Conservation (phyloP, 352 stramenopile species). For the Achlya hypogyna region DNA sequence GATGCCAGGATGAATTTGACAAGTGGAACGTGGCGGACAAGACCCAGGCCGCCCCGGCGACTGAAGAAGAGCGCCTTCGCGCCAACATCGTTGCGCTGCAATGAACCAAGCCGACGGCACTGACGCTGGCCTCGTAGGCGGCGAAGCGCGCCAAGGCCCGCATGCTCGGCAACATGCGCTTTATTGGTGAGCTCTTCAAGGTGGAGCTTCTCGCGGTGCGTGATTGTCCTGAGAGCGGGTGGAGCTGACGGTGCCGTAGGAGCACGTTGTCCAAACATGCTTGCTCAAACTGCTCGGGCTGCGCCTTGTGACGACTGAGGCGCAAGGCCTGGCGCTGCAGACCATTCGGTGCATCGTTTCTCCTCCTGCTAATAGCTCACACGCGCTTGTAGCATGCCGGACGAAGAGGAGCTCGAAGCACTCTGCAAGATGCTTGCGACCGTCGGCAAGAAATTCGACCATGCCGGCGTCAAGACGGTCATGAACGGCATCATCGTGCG, state of each 20-base stretch:
- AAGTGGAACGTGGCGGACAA: slow-evolving; percentile 28
- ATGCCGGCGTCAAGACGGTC: slow-evolving; percentile 55
- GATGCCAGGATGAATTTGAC: slow-evolving; percentile 77
- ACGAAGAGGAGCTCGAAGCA: slow-evolving; percentile 77
- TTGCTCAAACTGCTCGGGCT: slow-evolving; percentile 75
- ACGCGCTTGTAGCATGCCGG: slow-evolving; percentile 30
- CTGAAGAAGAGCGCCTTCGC: slow-evolving; percentile 33
- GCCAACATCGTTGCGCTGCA: background rate
- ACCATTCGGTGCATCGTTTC: slow-evolving; percentile 32
- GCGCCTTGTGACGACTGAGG: slow-evolving; percentile 41
- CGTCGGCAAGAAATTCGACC: slow-evolving; percentile 80
- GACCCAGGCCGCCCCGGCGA: background rate
- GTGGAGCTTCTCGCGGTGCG: slow-evolving; percentile 70
- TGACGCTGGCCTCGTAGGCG: slow-evolving; percentile 21
- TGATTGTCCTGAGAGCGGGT: background rate
- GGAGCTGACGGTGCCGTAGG: slow-evolving; percentile 22
- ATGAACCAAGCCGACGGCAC: too few relatives aligned
- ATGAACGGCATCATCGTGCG: slow-evolving; percentile 84
- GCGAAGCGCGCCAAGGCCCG: slow-evolving; percentile 54
- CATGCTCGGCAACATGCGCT: slow-evolving; percentile 85
- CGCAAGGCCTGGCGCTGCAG: slow-evolving; percentile 46
- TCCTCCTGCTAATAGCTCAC: background rate
- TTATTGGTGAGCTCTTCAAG: slow-evolving; percentile 84
- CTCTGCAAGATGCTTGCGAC: slow-evolving; percentile 81
- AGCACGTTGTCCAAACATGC: slow-evolving; percentile 63